Base-by-base conservation (phyloP, 2,329 filamentous ascomycete genomes). In the Fusarium continuum region DNA sequence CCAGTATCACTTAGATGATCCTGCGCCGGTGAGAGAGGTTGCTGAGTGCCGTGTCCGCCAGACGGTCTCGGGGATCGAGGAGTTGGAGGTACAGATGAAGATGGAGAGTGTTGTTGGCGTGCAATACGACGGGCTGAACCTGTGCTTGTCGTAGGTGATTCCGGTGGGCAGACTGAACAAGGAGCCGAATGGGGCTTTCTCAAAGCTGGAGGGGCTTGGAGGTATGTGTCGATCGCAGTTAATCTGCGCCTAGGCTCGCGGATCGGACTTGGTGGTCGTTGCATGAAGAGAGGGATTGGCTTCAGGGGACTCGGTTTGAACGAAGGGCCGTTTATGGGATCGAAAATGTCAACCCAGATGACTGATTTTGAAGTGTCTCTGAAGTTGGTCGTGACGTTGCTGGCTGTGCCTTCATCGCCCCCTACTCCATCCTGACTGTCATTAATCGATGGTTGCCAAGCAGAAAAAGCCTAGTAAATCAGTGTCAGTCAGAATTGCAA, bases 281-380 rank as follows among this genome's bases (percentile, higher is more conserved):
- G 76, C 79, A 83, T 83, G 70, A 79, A 81, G 13, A 64, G 55
- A 0, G 84, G 84, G 10, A 86, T 77, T 2, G 83, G 81, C 58
- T 86, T 87, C 10, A 81, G 76, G 5, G 75, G 78, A 47, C 77
- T 79, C 2, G 82, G 80, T 58, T 74, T 76, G 66, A 85, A 86
- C 3, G 79, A 75, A 5, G 75, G 73, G 9, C 77, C 72, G 13
- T 80, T 77, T 10, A 85, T 57, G 0, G 84, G 83, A 57, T 86
- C 79, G 23, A 74, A 72, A 5, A 83, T 77, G 28, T 81, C 79
- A 7, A 86, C 78, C 70, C 84, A 86, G 6, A 85, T 78, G 2
- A 75, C 72, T 4, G 75, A 75, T 36, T 73, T 67, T 1, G 70
- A 61, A 4, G 70, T 65, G 5, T 71, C 65, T 10, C 64, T 23